Evolutionary conservation across 495 filamentous ascomycete species (phyloP), one percentile per base, ranked within the genome.

Genomic region (Penicillium angulare): DNA sequence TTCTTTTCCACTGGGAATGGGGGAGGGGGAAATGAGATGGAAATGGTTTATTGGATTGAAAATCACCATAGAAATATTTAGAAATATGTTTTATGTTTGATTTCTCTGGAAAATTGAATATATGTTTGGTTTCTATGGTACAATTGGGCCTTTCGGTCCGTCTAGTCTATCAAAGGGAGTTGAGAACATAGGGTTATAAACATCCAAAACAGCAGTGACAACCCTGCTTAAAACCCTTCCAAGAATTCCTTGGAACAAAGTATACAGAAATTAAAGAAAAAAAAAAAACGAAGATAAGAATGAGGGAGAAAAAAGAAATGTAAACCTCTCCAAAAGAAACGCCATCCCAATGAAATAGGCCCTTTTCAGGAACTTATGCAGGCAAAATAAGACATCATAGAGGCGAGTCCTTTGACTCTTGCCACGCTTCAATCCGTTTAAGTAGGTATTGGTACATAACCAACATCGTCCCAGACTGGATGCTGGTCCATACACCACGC

Each of bases 391-490:
- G 23, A 40, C 15, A 47, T 63, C 53, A 75, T 13, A 68, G 55
- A 34, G 59, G 53, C 17, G 51, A 45, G 38, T 63, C 72, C 23
- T 58, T 65, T 18, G 62, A 17, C 29, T 64, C 47, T 17, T 76
- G 61, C 47, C 72, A 73, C 8, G 65, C 52, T 44, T 89, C 88
- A 57, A 96, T 75, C 73, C 83, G 81, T 63, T 86, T 85, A 60
- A 97, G 66, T 42, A 98, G 73, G 48, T 82, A 85, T 70, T 97
- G 95, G 67, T 98, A 98, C 69, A 96, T 74, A 47, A 98, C 90
- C 59, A 98, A 71, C 93, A 98, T 98, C 42, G 91, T 96, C 20
- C 92, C 88, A 61, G 88, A 93, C 72, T 98, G 93, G 41, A 97
- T 88, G 64, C 90, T 95, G 40, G 93, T 97, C 93, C 93, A 98